A percentile compares a stretch with the other conserved stretches of the same genome.
These are phyloP conservation scores for Aureobasidium sp. DNA, from an alignment of 2,329 filamentous ascomycete species.

Conservation along the genomic window DNA sequence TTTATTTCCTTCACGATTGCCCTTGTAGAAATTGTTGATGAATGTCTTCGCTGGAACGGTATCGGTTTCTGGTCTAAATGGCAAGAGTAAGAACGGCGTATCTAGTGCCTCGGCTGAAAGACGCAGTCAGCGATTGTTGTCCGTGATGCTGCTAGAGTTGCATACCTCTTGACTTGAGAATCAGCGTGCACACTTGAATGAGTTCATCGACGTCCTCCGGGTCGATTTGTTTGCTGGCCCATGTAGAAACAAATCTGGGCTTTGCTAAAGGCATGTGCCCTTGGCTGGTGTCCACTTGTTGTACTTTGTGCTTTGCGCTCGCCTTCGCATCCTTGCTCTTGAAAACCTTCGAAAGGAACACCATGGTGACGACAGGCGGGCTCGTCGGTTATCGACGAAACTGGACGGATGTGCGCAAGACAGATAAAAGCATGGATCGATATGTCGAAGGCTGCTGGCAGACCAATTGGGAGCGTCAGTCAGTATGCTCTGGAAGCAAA, in stretches of 20 bases:
- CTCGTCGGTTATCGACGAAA: not conserved
- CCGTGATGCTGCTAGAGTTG: not conserved
- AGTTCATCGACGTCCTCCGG: constrained; percentile 89
- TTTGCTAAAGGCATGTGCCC: constrained; percentile 53
- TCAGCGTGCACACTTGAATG: constrained; percentile 73
- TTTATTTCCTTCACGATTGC: constrained; percentile 51
- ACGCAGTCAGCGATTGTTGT: not conserved
- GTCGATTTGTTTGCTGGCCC: constrained; percentile 71
- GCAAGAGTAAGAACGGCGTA: constrained; percentile 84
- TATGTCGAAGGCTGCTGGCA: not conserved
- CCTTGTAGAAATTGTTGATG: constrained; percentile 84
- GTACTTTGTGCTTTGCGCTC: constrained; percentile 50
- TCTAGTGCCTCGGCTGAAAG: constrained; percentile 60
- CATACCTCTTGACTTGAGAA: constrained; percentile 91
- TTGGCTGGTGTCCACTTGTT: constrained; percentile 45
- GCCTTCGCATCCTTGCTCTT: constrained; percentile 67
- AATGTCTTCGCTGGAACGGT: constrained; percentile 88
- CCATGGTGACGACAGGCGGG: constrained; percentile 33
- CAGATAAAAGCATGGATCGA: not conserved
- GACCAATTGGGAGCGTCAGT: not conserved
- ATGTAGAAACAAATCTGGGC: constrained; percentile 78
- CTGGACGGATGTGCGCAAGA: not conserved
- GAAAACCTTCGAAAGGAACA: constrained; percentile 56
- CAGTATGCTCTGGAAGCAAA: not conserved
- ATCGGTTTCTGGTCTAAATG: constrained; percentile 89